phyloP scores from a whole-genome alignment of 2,329 filamentous ascomycete species.

The Macrophomina phaseolina region DNA sequence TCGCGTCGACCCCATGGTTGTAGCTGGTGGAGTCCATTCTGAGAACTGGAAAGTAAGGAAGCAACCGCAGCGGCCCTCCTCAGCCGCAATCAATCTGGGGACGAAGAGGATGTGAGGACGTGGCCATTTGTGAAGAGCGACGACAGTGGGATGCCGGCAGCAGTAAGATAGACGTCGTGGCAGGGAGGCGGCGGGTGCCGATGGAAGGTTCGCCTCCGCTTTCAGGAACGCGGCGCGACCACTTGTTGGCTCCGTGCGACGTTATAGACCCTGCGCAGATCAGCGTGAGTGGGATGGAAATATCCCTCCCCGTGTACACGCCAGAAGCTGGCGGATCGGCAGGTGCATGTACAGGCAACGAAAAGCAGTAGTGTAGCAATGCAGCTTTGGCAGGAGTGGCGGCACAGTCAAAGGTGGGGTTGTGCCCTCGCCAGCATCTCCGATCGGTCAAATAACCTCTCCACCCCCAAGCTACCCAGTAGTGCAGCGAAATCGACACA shows the following conservation, averaged over 20 bases:
- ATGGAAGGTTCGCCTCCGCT: constrained; percentile 6
- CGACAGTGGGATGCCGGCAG: constrained; percentile 11
- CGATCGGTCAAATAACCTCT: constrained; percentile 4
- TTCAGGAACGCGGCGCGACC: background rate
- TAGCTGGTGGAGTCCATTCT: constrained; percentile 51
- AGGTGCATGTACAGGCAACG: background rate
- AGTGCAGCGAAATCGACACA: no score
- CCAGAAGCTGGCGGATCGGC: background rate
- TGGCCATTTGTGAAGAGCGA: constrained; percentile 15
- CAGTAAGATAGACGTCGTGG: constrained; percentile 10
- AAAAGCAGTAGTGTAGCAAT: background rate
- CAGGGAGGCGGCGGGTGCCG: constrained; percentile 22
- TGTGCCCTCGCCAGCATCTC: background rate
- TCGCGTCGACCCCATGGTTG: constrained; percentile 63
- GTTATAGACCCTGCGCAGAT: background rate
- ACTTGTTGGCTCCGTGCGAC: background rate
- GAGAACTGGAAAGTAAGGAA: background rate
- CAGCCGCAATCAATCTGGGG: constrained; percentile 18
- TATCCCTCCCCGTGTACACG: no score
- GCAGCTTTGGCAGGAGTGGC: constrained; percentile 16
- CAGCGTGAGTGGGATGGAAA: background rate
- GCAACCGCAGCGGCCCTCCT: background rate
- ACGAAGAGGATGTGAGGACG: background rate
- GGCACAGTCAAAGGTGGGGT: constrained; percentile 9
- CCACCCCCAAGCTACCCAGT: background rate